A percentile compares a stretch with the other conserved stretches of the same genome.
These are phyloP conservation scores for Candida xiaguanensis DNA, from an alignment of 805 yeast genomes.

Conservation along the genomic window DNA sequence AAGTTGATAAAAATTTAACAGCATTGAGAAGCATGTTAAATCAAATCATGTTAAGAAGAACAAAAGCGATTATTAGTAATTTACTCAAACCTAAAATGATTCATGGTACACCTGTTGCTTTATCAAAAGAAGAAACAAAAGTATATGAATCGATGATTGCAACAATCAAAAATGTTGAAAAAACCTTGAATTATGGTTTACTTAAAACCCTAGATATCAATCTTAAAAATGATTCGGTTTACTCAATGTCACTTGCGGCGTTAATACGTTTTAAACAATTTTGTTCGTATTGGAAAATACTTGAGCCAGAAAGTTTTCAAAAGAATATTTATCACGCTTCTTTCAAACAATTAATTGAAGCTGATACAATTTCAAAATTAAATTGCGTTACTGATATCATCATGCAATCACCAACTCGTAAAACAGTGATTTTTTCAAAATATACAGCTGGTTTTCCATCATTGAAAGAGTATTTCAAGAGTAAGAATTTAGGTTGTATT, in stretches of 20 bases:
- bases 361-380: background rate
- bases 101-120: slow-evolving; percentile 77
- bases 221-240: too few species aligned
- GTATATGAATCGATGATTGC: background rate
- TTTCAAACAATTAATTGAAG: background rate
- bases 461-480: slow-evolving; percentile 71
- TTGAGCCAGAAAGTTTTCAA: background rate
- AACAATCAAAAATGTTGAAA: background rate
- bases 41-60: slow-evolving; percentile 1
- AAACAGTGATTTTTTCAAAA: slow-evolving; percentile 81
- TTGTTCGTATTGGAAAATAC: slow-evolving; percentile 29
- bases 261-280: slow-evolving; percentile 34
- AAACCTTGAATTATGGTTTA: background rate
- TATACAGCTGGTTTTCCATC: slow-evolving; percentile 87
- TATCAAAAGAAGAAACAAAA: slow-evolving; percentile 44
- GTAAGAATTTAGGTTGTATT: slow-evolving; percentile 62
- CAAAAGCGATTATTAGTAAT: slow-evolving; percentile 56
- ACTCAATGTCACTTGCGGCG: slow-evolving; percentile 21
- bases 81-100: slow-evolving; percentile 85
- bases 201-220: too few species aligned
- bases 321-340: background rate
- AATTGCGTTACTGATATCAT: background rate
- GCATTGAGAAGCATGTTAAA: background rate
- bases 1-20: slow-evolving; percentile 17
- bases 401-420: slow-evolving; percentile 19